Evolutionary conservation across 1,284 basidiomycete genomes (phyloP).

Genomic region (Cryptococcus deneoformans): DNA sequence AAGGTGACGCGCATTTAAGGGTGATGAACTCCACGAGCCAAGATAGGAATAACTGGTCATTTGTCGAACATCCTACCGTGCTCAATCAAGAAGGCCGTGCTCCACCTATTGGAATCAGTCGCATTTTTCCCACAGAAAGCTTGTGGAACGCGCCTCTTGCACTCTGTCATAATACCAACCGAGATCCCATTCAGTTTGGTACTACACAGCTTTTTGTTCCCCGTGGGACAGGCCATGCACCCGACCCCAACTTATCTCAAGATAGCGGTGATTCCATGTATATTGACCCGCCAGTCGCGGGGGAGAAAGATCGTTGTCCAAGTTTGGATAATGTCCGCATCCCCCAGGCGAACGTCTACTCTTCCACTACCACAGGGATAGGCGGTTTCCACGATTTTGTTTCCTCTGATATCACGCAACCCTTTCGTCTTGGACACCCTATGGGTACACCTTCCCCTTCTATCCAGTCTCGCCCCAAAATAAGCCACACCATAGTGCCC

Average conservation of each 20-base stretch:
- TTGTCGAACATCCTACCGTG: slow-evolving; percentile 4
- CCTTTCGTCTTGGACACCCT: slow-evolving; percentile 8
- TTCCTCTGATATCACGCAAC: slow-evolving; percentile 1
- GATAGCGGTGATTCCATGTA: not conserved
- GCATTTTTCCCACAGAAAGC: not conserved
- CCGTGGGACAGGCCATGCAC: not conserved
- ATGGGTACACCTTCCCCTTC: not conserved
- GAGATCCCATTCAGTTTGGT: not conserved
- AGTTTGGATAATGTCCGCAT: not conserved
- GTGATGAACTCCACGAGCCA: slow-evolving; percentile 3
- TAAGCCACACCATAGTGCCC: not conserved
- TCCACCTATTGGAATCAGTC: not conserved
- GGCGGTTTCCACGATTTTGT: not conserved
- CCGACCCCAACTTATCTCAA: not conserved
- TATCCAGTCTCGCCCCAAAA: too few species aligned
- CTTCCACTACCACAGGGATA: too few species aligned
- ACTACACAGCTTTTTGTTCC: not conserved
- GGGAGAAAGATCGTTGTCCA: not conserved
- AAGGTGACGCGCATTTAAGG: slow-evolving; percentile 1
- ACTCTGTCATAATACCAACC: not conserved
- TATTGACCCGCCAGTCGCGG: not conserved
- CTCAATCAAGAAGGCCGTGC: not conserved
- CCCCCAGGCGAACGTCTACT: not conserved
- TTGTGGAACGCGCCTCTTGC: not conserved
- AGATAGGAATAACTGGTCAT: slow-evolving; percentile 3